Base-by-base conservation (phyloP, 2,329 filamentous ascomycete genomes). In the Colletotrichum orchidophilum region DNA sequence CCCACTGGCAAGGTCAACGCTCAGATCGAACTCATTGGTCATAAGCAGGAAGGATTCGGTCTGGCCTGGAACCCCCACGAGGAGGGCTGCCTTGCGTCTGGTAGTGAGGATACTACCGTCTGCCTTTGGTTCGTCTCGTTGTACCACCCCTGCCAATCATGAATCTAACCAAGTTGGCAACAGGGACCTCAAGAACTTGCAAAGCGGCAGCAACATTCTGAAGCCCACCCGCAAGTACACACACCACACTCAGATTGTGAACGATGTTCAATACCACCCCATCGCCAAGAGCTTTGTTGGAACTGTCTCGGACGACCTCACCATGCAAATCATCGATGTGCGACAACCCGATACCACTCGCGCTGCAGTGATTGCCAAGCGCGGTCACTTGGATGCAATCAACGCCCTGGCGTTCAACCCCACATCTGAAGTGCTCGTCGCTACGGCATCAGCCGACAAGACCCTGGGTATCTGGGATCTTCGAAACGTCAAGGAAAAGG, bases 361-460 rank as follows among this genome's bases (percentile, higher is more conserved):
- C 74, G 90, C 94, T 0, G 91, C 93, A 5, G 87, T 93, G 60
- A 88, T 92, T 49, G 92, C 91, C 21, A 86, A 89, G 73, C 87
- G 90, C 59, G 95, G 95, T 11, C 97, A 99, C 79, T 88, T 88
- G 9, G 96, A 98, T 81, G 96, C 96, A 21, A 95, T 99, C 81
- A 99, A 99, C 80, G 93, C 94, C n/a, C 86, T 99, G 29, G 92
- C 96, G 0, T 99, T 98, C 85, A 97, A 98, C 78, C 95, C 95
- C 0, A 92, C 92, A 35, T 93, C 92, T n/a, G 96, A 99, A 79
- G 94, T 93, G 42, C 88, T 97, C 46, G 87, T 99, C 49, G 96
- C 95, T 11, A 98, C 96, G 0, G 96, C 94, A 2, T 98, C 96
- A 31, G 95, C 94, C 0, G 96, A 99, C 81, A 97, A 97, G 84